Evolutionary conservation across 257 asterid genomes (phyloP).

Genomic region (Mitragyna speciosa): DNA sequence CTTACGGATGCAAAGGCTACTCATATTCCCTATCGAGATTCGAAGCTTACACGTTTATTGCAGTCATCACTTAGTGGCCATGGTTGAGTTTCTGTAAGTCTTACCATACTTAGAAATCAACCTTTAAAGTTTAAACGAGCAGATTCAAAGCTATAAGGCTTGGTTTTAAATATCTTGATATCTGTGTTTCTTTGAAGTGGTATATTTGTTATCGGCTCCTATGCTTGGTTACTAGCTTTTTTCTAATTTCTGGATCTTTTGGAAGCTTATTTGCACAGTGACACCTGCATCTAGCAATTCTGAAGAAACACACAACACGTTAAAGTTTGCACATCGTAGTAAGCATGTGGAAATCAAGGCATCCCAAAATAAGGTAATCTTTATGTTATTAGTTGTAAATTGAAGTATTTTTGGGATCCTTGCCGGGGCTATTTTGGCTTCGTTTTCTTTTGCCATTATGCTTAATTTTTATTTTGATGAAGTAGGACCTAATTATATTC

Average conservation of each 20-base stretch:
- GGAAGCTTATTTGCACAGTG: conserved; percentile 80
- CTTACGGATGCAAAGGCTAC: conserved; percentile 79
- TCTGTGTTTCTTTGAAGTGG: background rate
- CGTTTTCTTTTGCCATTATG: background rate
- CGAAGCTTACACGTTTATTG: conserved; percentile 78
- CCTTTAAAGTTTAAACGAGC: background rate
- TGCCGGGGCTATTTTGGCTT: background rate
- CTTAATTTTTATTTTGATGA: background rate
- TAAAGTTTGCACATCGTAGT: conserved; percentile 77
- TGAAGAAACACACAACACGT: conserved; percentile 83
- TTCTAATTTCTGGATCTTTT: conserved; percentile 29
- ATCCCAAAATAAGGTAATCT: conserved; percentile 64
- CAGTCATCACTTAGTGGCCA: conserved; percentile 86
- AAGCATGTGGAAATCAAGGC: conserved; percentile 72
- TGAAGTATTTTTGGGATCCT: background rate
- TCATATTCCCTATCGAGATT: conserved; percentile 82
- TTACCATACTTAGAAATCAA: background rate
- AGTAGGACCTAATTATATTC: conserved; percentile 8
- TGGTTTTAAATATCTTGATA: background rate
- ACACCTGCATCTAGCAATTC: conserved; percentile 80
- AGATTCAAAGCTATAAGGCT: background rate
- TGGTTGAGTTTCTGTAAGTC: conserved; percentile 80
- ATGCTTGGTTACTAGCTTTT: background rate
- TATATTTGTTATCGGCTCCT: background rate
- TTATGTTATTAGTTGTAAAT: background rate